Conservation (phyloP, 495 filamentous ascomycete genomes). For the Aspergillus kassunensis region DNA sequence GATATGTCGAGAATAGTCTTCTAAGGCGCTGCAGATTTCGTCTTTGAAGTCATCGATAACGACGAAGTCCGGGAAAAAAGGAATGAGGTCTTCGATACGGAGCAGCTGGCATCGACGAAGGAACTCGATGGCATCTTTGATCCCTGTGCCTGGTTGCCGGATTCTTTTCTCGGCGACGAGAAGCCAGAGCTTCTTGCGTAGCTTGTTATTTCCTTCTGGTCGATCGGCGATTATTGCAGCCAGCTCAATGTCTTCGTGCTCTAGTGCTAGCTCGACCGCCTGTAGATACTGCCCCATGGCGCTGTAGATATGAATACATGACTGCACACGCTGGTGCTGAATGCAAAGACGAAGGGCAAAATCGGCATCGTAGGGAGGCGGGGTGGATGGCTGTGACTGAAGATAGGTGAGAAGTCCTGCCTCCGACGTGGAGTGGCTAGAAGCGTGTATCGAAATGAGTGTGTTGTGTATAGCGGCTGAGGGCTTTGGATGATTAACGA, state of each 20-base stretch:
- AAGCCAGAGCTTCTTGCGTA: constrained; percentile 93
- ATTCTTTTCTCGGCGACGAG: constrained; percentile 92
- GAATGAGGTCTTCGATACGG: constrained; percentile 93
- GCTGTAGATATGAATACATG: constrained; percentile 93
- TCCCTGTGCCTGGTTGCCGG: constrained; percentile 67
- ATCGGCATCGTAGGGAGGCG: constrained; percentile 88
- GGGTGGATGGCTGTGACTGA: constrained; percentile 65
- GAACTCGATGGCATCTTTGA: constrained; percentile 94
- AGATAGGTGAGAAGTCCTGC: constrained; percentile 82
- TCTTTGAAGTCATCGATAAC: constrained; percentile 99
- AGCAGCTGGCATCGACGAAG: constrained; percentile 86
- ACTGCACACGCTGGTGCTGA: constrained; percentile 84
- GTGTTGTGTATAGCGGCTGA: constrained; percentile 97
- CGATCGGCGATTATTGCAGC: constrained; percentile 87
- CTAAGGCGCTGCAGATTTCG: constrained; percentile 89
- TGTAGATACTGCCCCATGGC: constrained; percentile 89
- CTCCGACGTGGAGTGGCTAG: constrained; percentile 76
- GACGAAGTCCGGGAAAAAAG: constrained; percentile 99
- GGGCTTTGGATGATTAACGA: constrained; percentile 76
- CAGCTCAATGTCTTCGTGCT: constrained; percentile 83
- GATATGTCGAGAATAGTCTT: constrained; percentile 87
- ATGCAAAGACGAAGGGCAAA: constrained; percentile 96
- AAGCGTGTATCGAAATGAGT: constrained; percentile 91
- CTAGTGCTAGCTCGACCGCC: constrained; percentile 86
- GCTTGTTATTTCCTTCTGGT: constrained; percentile 66